Conservation (phyloP, 805 yeast species). For the Peterozyma xylosa region DNA sequence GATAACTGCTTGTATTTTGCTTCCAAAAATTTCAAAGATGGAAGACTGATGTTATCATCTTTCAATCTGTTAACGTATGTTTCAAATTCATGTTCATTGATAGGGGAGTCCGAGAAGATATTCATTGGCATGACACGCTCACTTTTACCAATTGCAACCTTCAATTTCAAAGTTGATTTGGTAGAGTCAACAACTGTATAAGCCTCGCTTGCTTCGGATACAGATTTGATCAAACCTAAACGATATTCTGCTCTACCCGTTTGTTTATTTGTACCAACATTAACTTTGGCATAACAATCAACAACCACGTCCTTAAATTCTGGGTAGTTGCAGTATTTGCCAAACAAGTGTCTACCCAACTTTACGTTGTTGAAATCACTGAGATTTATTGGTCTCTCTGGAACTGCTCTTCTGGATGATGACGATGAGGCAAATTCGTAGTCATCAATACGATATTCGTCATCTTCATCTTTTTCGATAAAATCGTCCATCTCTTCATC, state of each 20-base stretch:
- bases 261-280: conserved; percentile 63
- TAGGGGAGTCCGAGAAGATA: conserved; percentile 70
- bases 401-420: conserved; percentile 1
- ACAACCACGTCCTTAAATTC: conserved; percentile 63
- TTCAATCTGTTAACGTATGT: conserved; percentile 57
- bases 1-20: conserved; percentile 57
- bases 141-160: conserved; percentile 76
- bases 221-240: conserved; percentile 72
- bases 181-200: conserved; percentile 31
- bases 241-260: conserved; percentile 65
- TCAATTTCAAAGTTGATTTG: conserved; percentile 45
- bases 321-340: conserved; percentile 74
- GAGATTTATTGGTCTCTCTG: conserved; percentile 36
- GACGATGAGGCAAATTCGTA: conserved; percentile 24
- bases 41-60: conserved; percentile 49
- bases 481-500: conserved; percentile 27
- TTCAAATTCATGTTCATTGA: conserved; percentile 65
- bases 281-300: conserved; percentile 78
- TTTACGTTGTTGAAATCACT: conserved; percentile 66
- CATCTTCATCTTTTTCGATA: conserved; percentile 34
- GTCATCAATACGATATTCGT: conserved; percentile 20
- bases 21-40: conserved; percentile 56
- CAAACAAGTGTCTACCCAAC: conserved; percentile 71
- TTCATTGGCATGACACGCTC: conserved; percentile 72
- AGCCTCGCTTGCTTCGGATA: conserved; percentile 36